Evolutionary conservation across 139 green algal genomes (phyloP).

Genomic region (Yamagishiella unicocca): DNA sequence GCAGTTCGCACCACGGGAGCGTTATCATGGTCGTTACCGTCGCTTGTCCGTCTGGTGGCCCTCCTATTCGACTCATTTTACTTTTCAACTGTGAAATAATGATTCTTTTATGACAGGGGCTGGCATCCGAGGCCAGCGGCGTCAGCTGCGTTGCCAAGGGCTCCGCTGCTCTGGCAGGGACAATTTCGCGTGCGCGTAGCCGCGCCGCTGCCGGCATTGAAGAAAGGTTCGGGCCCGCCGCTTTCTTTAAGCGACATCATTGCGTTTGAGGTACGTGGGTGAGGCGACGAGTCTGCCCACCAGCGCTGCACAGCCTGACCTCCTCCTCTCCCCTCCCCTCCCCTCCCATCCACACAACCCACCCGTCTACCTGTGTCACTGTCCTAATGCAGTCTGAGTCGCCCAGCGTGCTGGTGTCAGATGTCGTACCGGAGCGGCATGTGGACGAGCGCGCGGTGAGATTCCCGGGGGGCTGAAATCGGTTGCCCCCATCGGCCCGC

Average conservation of each 20-base stretch:
- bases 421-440: background rate
- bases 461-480: too few relatives aligned
- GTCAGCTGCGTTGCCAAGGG: background rate
- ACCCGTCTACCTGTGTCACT: background rate
- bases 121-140: background rate
- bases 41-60: background rate
- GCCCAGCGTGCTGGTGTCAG: background rate
- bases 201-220: background rate
- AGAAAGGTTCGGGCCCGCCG: background rate
- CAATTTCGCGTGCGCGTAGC: background rate
- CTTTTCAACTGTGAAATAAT: background rate
- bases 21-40: background rate
- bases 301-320: too few relatives aligned
- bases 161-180: background rate
- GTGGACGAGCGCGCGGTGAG: slow-evolving; percentile 40
- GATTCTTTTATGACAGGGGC: background rate
- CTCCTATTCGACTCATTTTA: background rate
- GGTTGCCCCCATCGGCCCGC: too few relatives aligned
- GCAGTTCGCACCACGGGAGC: too few relatives aligned
- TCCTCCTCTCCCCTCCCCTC: too few relatives aligned
- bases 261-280: slow-evolving; percentile 57
- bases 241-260: slow-evolving; percentile 61
- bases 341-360: too few relatives aligned
- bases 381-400: slow-evolving; percentile 1
- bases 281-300: too few relatives aligned